These are phyloP conservation scores for Penicillium sp. DNA, from an alignment of 2,329 filamentous ascomycete genomes.

Conservation along the genomic window DNA sequence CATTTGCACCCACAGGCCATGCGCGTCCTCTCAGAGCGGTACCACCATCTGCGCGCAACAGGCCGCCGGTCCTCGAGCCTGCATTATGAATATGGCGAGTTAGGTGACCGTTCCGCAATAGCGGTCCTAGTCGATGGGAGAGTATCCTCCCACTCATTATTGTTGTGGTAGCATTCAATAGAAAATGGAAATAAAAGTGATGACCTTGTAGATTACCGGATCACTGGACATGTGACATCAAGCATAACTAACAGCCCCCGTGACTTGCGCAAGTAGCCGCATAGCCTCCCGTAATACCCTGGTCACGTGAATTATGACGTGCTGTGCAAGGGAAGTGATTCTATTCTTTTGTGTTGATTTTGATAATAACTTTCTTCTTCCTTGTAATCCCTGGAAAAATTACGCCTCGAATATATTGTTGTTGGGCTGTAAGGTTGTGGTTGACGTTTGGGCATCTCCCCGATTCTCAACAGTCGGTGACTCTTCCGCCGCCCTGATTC, in stretches of 20 bases:
- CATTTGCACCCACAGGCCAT: slow-evolving; percentile 68
- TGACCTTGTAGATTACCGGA: slow-evolving; percentile 6
- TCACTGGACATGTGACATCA: slow-evolving; percentile 18
- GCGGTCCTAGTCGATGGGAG: slow-evolving; percentile 61
- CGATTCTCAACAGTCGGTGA: slow-evolving; percentile 14
- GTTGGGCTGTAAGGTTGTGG: background rate
- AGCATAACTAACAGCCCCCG: slow-evolving; percentile 15
- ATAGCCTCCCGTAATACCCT: slow-evolving; percentile 20
- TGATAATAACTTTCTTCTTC: background rate
- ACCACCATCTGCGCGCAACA: slow-evolving; percentile 58
- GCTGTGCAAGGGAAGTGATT: slow-evolving; percentile 20
- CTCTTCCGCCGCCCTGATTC: slow-evolving; percentile 12
- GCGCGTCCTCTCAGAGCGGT: slow-evolving; percentile 55
- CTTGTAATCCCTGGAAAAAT: background rate
- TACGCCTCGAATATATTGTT: background rate
- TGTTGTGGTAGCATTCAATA: slow-evolving; percentile 33
- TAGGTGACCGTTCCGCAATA: slow-evolving; percentile 53
- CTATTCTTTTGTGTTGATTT: slow-evolving; percentile 6
- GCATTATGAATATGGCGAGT: slow-evolving; percentile 57
- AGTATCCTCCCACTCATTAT: slow-evolving; percentile 66
- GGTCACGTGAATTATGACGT: slow-evolving; percentile 29
- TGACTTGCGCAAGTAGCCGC: slow-evolving; percentile 31
- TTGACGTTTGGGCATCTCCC: slow-evolving; percentile 6
- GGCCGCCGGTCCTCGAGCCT: slow-evolving; percentile 56
- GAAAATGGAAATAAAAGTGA: slow-evolving; percentile 10